Evolutionary conservation across 768 basidiomycete species (phyloP), one percentile per base, ranked within the genome.

Genomic region (Termitomyces titanicus): DNA sequence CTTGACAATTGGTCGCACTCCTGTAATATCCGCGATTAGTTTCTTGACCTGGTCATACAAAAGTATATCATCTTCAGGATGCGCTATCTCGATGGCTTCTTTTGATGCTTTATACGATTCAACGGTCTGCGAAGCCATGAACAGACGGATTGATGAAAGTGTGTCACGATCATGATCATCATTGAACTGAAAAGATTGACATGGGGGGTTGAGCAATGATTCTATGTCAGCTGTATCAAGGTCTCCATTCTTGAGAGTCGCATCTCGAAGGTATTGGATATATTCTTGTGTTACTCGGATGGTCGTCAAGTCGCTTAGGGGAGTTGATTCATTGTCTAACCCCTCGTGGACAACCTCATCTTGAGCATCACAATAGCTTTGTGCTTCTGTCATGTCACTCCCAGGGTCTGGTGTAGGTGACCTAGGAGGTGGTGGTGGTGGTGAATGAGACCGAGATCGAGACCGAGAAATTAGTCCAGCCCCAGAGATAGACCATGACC

Each of bases 1-100:
- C 17, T 64, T 25, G 1, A 63, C 40, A 11, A 78, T 56, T 0
- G 68, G 51, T 5, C 54, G 27, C 3, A 79, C 55, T 1, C 77
- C 71, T 22, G 63, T 72, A 7, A 72, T 38, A 5, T 69, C 39
- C 13, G 51, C 50, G 20, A 57, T n/a, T 9, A 37, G 17, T 7
- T 13, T 5, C 29, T 56, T 51, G 25, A 56, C 17, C 4, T 18
- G 22, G 13, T 31, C 48, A 44, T 55, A 37, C 5, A 47, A 20
- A 8, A 43, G 33, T n/a, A 55, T 22, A 4, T 25, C 4, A 10
- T 42, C 38, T 5, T 40, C 38, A 9, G 50, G 50, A 20, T 51
- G 38, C 6, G 8, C 11, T 12, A 18, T 6, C 11, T 40, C 13
- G n/a, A 51, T 18, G 29, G 13, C 38, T 24, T 27, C 22, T 29